phyloP scores from a whole-genome alignment of 2,329 filamentous ascomycete species.

The Zalaria obscura region DNA sequence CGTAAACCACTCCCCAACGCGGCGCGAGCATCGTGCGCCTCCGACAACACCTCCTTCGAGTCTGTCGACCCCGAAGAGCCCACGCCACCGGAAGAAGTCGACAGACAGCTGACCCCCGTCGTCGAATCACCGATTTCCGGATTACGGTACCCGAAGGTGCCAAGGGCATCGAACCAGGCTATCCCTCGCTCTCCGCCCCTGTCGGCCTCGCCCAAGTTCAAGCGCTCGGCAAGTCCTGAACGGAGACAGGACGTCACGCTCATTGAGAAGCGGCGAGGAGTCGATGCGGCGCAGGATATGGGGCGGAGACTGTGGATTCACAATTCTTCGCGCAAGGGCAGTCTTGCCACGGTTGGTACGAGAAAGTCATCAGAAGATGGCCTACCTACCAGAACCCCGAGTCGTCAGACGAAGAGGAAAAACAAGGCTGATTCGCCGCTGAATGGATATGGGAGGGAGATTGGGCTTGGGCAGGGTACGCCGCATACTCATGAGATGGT shows the following conservation, averaged over 20 bases:
- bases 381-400: not conserved
- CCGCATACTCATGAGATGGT: slow-evolving; percentile 5
- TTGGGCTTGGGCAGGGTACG: not conserved
- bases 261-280: slow-evolving; percentile 21
- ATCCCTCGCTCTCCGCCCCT: slow-evolving; percentile 22
- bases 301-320: slow-evolving; percentile 19
- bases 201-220: slow-evolving; percentile 3
- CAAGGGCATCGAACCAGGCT: slow-evolving; percentile 30
- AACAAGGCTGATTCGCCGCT: slow-evolving; percentile 11
- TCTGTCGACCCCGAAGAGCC: slow-evolving; percentile 29
- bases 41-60: slow-evolving; percentile 32
- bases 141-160: slow-evolving; percentile 33
- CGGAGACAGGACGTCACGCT: slow-evolving; percentile 12
- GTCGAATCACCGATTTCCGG: slow-evolving; percentile 29
- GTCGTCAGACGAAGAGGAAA: slow-evolving; percentile 4
- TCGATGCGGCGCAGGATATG: slow-evolving; percentile 19
- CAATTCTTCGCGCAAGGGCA: not conserved
- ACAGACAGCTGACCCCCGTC: slow-evolving; percentile 27
- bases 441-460: slow-evolving; percentile 14
- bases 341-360: slow-evolving; percentile 3
- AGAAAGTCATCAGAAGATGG: no score
- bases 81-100: slow-evolving; percentile 30
- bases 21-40: slow-evolving; percentile 5
- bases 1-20: slow-evolving; percentile 2
- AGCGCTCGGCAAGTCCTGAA: not conserved